Evolutionary conservation across 306 rosid genomes (phyloP), one percentile per base, ranked within the genome.

Genomic region (Begonia loranthoides): DNA sequence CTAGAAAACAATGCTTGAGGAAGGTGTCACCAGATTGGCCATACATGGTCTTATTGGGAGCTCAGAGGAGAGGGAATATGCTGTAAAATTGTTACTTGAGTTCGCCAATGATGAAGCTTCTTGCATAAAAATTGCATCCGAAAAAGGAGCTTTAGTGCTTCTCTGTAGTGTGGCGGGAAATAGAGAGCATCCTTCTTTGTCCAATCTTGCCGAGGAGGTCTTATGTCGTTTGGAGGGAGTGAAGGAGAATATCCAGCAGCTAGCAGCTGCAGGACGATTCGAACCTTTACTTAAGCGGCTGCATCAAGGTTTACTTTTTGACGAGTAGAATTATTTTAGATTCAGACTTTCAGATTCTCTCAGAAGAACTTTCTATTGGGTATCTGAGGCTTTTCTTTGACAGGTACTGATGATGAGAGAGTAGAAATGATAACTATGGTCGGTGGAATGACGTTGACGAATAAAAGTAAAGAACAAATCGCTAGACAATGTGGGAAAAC

Each of bases 21-120:
- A 65, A 17, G 77, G 80, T 17, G 49, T 66, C 43, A 68, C 76
- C 51, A 80, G 75, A 68, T 57, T 80, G 76, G 80, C 80, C 11
- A 71, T 80, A 67, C 78, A 62, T 60, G 63, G 87, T 76, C 87
- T 76, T 59, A 76, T 55, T 44, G 80, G 83, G 66, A 76, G 67
- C 63, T 68, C 78, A 19, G 79, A 76, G 54, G 82, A 79, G 71
- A 69, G 71, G 73, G 87, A 79, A 65, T 36, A 54, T 56, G 83
- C 80, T 61, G 71, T 70, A 50, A 76, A 73, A 56, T 56, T 79
- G 48, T 67, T 79, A 54, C 82, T 64, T 15, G 80, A 79, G 59
- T 76, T 80, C 56, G 70, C 67, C 45, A 50, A 50, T 14, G 80
- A 80, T 15, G 78, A 80, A 59, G 76, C 71, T 52, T 73, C 68